Percentiles rank a stretch among this genome's conserved stretches.
phyloP scores from a whole-genome alignment of 805 yeast genomes.

The Cyberlindnera misumaiensis region DNA sequence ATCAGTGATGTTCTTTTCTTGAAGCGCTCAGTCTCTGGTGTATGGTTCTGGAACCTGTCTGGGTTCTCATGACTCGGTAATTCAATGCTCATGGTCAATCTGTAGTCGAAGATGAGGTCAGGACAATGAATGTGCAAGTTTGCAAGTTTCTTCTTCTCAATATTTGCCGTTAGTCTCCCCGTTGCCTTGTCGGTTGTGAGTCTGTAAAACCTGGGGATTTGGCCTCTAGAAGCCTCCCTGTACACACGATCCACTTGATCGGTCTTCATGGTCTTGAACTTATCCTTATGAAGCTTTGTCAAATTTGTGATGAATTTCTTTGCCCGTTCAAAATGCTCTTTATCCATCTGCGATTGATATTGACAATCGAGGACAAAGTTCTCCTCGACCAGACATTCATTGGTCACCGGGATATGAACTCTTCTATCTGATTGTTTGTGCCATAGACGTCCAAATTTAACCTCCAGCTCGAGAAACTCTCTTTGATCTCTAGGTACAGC shows the following conservation, averaged over 20 bases:
- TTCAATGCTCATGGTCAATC: slow-evolving; percentile 73
- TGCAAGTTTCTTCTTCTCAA: slow-evolving; percentile 68
- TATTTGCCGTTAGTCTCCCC: slow-evolving; percentile 58
- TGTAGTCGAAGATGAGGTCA: slow-evolving; percentile 66
- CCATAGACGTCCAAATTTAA: slow-evolving; percentile 67
- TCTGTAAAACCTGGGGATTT: slow-evolving; percentile 57
- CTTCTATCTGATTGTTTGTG: slow-evolving; percentile 58
- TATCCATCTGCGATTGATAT: slow-evolving; percentile 62
- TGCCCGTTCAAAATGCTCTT: slow-evolving; percentile 51
- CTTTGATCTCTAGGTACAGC: slow-evolving; percentile 51
- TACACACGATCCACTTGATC: slow-evolving; percentile 59
- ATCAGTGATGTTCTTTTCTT: slow-evolving; percentile 68
- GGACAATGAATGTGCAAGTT: slow-evolving; percentile 71
- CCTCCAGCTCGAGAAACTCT: slow-evolving; percentile 62
- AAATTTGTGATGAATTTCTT: slow-evolving; percentile 48
- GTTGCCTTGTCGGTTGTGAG: slow-evolving; percentile 64
- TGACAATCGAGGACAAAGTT: slow-evolving; percentile 49
- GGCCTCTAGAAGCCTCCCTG: slow-evolving; percentile 55
- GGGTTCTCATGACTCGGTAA: slow-evolving; percentile 57
- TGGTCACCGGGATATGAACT: slow-evolving; percentile 56
- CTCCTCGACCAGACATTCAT: slow-evolving; percentile 51
- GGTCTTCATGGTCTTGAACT: slow-evolving; percentile 54
- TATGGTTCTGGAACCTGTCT: slow-evolving; percentile 45
- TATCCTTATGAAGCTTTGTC: slow-evolving; percentile 42
- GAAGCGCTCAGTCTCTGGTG: slow-evolving; percentile 52